phyloP scores from a whole-genome alignment of 2,329 filamentous ascomycete species.

The Lachnum nothofagi region DNA sequence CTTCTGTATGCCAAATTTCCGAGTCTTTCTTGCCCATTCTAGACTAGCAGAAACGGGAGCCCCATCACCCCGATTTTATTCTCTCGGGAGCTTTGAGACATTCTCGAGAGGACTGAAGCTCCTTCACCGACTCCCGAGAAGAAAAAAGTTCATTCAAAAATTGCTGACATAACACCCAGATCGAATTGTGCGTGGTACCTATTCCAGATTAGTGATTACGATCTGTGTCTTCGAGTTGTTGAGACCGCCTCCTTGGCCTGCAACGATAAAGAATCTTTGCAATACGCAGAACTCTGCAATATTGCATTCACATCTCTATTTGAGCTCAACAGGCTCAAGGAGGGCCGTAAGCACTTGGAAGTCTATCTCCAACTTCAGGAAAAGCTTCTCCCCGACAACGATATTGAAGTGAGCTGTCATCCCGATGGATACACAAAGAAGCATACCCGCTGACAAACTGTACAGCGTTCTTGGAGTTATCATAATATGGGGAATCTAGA shows the following conservation, averaged over 20 bases:
- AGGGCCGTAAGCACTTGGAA: conserved; percentile 18
- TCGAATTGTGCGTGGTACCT: conserved; percentile 18
- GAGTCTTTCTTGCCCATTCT: no score
- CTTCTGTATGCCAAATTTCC: no score
- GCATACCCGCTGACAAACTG: no score
- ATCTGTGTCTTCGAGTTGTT: conserved; percentile 8
- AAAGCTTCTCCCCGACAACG: conserved; percentile 4
- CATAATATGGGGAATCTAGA: conserved; percentile 25
- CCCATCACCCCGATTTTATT: no score
- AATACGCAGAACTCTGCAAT: conserved; percentile 12
- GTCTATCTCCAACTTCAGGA: conserved; percentile 10
- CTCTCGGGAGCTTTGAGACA: no score
- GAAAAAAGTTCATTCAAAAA: no score
- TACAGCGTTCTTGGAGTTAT: conserved; percentile 3
- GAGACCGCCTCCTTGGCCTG: conserved; percentile 13
- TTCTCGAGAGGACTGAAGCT: no score
- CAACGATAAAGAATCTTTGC: conserved; percentile 12
- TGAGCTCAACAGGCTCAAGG: conserved; percentile 15
- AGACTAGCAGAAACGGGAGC: no score
- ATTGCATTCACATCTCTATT: conserved; percentile 10
- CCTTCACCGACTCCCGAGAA: no score
- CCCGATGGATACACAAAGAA: no score
- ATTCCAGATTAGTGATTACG: conserved; percentile 17
- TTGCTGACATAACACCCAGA: no score
- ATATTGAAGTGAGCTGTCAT: conserved; percentile 2